Conservation (phyloP, 441 rosid species). For the Lepidium campestre region DNA sequence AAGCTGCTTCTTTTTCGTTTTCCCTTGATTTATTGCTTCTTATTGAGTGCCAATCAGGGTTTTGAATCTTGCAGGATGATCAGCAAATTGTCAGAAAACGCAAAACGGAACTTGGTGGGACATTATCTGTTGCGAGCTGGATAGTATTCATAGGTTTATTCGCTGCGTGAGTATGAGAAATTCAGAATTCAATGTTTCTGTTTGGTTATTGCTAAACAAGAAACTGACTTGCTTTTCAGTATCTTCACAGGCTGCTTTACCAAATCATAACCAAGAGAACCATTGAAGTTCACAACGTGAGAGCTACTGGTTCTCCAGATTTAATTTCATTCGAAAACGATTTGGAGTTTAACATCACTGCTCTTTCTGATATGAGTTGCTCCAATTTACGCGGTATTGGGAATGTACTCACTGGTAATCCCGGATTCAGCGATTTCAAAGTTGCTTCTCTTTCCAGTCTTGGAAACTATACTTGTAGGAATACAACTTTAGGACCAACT, state of each 20-base stretch:
- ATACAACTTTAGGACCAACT: constrained; percentile 77
- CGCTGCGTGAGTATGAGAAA: constrained; percentile 64
- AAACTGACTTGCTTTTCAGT: constrained; percentile 40
- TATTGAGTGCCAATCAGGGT: neutral
- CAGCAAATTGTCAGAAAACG: constrained; percentile 70
- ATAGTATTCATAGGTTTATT: constrained; percentile 87
- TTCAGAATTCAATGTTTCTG: neutral
- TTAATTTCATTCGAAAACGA: constrained; percentile 63
- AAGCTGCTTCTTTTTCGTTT: neutral
- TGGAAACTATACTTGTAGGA: constrained; percentile 61
- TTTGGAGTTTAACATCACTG: constrained; percentile 78
- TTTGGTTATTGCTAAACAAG: neutral
- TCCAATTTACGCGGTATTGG: constrained; percentile 63
- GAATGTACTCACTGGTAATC: constrained; percentile 57
- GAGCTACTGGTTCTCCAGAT: constrained; percentile 78
- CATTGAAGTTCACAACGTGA: constrained; percentile 83
- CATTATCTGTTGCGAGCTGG: constrained; percentile 94
- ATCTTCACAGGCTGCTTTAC: constrained; percentile 82
- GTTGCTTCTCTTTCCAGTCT: constrained; percentile 47
- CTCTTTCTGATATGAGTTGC: constrained; percentile 88
- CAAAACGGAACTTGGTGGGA: constrained; percentile 94
- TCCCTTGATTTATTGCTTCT: neutral
- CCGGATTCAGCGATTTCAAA: constrained; percentile 55
- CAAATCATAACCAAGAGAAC: constrained; percentile 81
- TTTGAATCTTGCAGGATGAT: constrained; percentile 56